Base-by-base conservation (phyloP, 495 filamentous ascomycete genomes). In the Astrothelium subdiscretum region DNA sequence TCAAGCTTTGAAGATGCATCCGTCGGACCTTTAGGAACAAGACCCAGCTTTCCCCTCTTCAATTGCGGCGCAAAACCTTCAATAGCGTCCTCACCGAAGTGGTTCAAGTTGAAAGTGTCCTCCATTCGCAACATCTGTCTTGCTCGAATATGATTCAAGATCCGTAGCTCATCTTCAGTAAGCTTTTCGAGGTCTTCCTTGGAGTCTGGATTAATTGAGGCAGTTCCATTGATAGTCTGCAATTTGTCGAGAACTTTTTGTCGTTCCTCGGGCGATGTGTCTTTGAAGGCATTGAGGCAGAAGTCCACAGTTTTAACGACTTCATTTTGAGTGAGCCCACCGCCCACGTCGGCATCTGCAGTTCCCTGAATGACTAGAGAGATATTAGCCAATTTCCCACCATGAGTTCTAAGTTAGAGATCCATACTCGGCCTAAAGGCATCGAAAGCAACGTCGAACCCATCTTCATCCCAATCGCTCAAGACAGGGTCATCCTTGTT, bases 381-480 rank as follows among this genome's bases (percentile, higher is more conserved):
- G 0, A 20, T 2, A 31, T 59, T 32, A 65, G 44, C 27, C 57
- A 42, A 1, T 32, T 24, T 29, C 11, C 12, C 2, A 32, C n/a
- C 48, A 13, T 62, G 3, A 29, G 57, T 27, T 42, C 29, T 32
- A 65, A 1, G 40, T 43, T 20, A 40, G 59, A 5, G 43, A 32
- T 15, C 18, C 4, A 20, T 74, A 79, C 75, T 69, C 0, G 78
- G 79, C 59, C 69, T 44, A 68, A 80, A 76, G 26, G 75, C 64
- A 8, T 59, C 60, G 66, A 81, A 81, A 12, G 79, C 79, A 29
- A 69, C 66, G 10, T 80, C 77, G 59, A 79, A 80, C 31, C 66
- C 72, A 0, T 77, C 67, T 60, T 80, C 78, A 29, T 80, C 73
- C 31, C 69, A 74, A 57, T 78, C 20, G 62, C 31, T 61, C 38